Conservation (phyloP, 257 asterid genomes). For the Przewalskia tangutica region DNA sequence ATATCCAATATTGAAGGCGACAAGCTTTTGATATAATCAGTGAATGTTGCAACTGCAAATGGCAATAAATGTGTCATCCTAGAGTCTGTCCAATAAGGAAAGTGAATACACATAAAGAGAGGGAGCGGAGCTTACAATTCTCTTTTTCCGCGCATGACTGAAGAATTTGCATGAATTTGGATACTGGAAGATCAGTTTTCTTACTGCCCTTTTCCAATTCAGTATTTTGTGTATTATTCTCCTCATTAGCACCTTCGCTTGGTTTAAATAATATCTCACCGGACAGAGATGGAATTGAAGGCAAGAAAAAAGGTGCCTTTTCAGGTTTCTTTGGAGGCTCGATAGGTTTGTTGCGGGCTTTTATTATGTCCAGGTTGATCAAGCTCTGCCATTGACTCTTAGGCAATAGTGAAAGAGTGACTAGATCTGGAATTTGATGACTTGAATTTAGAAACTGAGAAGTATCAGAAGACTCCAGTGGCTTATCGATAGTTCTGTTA, state of each 20-base stretch:
- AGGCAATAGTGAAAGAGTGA: slow-evolving; percentile 78
- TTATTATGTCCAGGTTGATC: slow-evolving; percentile 81
- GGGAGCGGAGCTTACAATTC: slow-evolving; percentile 40
- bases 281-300: slow-evolving; percentile 70
- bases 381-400: slow-evolving; percentile 95
- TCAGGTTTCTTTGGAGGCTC: slow-evolving; percentile 96
- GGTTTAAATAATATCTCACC: slow-evolving; percentile 68
- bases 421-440: slow-evolving; percentile 68
- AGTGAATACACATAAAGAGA: neutral
- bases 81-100: neutral
- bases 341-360: slow-evolving; percentile 83
- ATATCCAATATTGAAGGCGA: slow-evolving; percentile 70
- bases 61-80: neutral
- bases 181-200: slow-evolving; percentile 28
- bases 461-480: slow-evolving; percentile 23
- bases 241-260: slow-evolving; percentile 32
- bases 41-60: slow-evolving; percentile 66
- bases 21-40: slow-evolving; percentile 61
- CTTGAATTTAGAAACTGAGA: slow-evolving; percentile 18
- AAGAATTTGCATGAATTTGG: slow-evolving; percentile 56
- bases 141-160: slow-evolving; percentile 32
- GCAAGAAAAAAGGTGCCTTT: slow-evolving; percentile 85
- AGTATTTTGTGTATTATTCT: slow-evolving; percentile 29
- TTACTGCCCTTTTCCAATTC: slow-evolving; percentile 15
- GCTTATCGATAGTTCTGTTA: slow-evolving; percentile 20